phyloP scores from a whole-genome alignment of 1,284 basidiomycete genomes.

The Melampsora larici-populina region DNA sequence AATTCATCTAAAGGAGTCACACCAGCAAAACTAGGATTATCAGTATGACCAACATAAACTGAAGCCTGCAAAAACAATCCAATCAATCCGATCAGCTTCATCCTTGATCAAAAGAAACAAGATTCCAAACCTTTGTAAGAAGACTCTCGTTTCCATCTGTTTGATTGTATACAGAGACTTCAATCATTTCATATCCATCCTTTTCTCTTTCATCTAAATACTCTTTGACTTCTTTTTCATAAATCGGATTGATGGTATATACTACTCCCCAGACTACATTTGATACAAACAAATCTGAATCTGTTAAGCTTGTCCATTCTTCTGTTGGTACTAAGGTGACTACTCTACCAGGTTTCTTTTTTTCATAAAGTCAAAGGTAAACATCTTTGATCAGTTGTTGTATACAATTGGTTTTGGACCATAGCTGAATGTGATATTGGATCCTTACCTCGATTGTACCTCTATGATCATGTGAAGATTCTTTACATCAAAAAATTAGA shows the following conservation, averaged over 20 bases:
- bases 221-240: constrained; percentile 18
- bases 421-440: neutral
- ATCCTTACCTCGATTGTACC: constrained; percentile 29
- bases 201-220: constrained; percentile 38
- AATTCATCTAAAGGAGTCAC: constrained; percentile 11
- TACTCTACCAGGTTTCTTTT: constrained; percentile 31
- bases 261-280: constrained; percentile 25
- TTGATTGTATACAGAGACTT: constrained; percentile 13
- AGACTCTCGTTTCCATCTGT: constrained; percentile 9
- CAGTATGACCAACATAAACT: constrained; percentile 37
- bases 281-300: neutral
- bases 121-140: constrained; percentile 4
- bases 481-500: neutral
- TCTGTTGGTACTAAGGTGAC: constrained; percentile 29
- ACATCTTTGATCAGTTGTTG: neutral
- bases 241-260: constrained; percentile 30
- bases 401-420: neutral
- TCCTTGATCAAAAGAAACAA: neutral
- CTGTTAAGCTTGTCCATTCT: constrained; percentile 19
- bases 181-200: constrained; percentile 39
- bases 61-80: neutral
- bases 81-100: neutral
- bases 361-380: neutral
- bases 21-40: constrained; percentile 32
- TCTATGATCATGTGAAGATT: constrained; percentile 40